These are phyloP conservation scores for Phaeosphaeriaceae sp. DNA, from an alignment of 2,329 filamentous ascomycete species.

Conservation along the genomic window DNA sequence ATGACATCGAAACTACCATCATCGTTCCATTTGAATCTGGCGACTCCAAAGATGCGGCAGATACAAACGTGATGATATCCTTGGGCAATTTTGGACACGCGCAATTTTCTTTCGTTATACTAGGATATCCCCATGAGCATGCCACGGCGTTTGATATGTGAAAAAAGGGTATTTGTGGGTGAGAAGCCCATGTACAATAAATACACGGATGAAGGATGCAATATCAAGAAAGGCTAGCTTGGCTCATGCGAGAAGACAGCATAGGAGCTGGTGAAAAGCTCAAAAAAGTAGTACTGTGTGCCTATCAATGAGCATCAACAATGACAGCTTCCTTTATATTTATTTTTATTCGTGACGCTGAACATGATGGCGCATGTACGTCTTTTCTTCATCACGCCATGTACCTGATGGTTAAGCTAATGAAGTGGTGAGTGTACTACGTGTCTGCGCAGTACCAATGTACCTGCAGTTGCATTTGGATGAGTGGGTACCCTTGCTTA, in stretches of 20 bases:
- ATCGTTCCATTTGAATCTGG: constrained; percentile 42
- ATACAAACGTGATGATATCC: constrained; percentile 14
- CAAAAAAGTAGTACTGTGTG: too few relatives aligned
- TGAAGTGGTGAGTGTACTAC: neutral
- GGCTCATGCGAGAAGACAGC: neutral
- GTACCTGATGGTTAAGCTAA: neutral
- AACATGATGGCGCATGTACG: too few relatives aligned
- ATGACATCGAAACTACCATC: constrained; percentile 41
- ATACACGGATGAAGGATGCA: neutral
- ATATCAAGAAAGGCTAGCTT: neutral
- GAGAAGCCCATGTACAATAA: neutral
- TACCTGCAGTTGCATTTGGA: neutral
- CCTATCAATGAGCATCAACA: too few relatives aligned
- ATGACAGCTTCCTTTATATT: too few relatives aligned
- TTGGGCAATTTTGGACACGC: constrained; percentile 4
- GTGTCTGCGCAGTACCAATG: too few relatives aligned
- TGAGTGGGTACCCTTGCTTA: constrained; percentile 22
- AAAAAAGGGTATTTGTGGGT: constrained; percentile 11
- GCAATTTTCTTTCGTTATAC: constrained; percentile 18
- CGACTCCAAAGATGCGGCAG: constrained; percentile 33
- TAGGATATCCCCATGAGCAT: constrained; percentile 35
- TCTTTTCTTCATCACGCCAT: too few relatives aligned
- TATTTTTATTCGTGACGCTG: too few relatives aligned
- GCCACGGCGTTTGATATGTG: constrained; percentile 28
- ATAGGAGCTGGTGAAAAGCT: neutral